Evolutionary conservation across 495 filamentous ascomycete species (phyloP).

Genomic region (Hamigera avellanea): DNA sequence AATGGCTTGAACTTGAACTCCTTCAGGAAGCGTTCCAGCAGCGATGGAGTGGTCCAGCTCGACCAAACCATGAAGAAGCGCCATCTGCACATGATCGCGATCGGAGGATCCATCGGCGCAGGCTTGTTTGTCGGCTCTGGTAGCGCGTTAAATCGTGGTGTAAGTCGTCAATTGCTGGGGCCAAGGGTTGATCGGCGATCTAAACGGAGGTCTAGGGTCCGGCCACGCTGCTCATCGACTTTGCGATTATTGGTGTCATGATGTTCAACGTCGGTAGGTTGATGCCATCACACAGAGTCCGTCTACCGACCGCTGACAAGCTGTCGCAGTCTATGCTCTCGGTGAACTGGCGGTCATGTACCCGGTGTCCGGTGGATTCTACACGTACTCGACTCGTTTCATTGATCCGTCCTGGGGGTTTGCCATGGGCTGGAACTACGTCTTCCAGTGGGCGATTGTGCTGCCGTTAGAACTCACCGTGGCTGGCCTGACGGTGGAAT

Average conservation of each 20-base stretch:
- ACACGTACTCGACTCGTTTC: slow-evolving; percentile 25
- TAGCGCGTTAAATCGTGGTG: slow-evolving; percentile 9
- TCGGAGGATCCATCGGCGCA: slow-evolving; percentile 43
- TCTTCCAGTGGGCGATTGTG: slow-evolving; percentile 23
- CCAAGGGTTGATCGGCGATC: no score
- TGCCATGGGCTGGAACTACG: slow-evolving; percentile 34
- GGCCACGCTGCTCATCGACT: not conserved
- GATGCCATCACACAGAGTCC: no score
- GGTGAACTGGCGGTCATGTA: slow-evolving; percentile 25
- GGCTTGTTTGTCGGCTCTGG: slow-evolving; percentile 48
- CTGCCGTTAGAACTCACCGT: slow-evolving; percentile 28
- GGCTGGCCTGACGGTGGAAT: slow-evolving; percentile 41
- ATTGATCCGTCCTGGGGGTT: slow-evolving; percentile 33
- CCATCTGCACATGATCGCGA: slow-evolving; percentile 44
- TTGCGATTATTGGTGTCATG: slow-evolving; percentile 12
- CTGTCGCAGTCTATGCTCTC: slow-evolving; percentile 18
- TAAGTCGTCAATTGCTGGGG: not conserved
- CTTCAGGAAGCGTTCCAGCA: slow-evolving; percentile 21
- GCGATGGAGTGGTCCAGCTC: not conserved
- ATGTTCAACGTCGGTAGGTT: slow-evolving; percentile 10
- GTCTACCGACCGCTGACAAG: no score
- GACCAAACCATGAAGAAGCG: slow-evolving; percentile 23
- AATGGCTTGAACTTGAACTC: slow-evolving; percentile 36
- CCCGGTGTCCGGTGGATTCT: slow-evolving; percentile 39
- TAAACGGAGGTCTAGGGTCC: no score